Evolutionary conservation across 352 stramenopile species (phyloP).

Genomic region (Thalassiosira sp.): DNA sequence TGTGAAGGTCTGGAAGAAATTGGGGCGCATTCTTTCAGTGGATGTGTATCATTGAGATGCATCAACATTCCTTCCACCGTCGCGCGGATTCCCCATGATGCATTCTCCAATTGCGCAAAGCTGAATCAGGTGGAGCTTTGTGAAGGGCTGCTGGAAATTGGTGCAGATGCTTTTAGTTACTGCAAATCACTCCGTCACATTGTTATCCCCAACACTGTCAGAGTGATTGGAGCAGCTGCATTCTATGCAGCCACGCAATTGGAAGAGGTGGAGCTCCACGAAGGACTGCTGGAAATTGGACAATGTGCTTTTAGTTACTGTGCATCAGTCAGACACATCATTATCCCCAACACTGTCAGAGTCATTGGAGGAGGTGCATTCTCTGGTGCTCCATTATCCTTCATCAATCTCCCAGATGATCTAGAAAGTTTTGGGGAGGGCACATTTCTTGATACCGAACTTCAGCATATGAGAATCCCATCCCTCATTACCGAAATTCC

Average conservation of each 20-base stretch:
- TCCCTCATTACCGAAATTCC: background rate
- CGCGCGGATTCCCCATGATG: no score
- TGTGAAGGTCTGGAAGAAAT: no score
- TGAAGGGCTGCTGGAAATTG: background rate
- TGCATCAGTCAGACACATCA: background rate
- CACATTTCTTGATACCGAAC: background rate
- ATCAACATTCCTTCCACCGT: no score
- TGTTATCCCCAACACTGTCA: background rate
- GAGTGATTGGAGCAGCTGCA: background rate
- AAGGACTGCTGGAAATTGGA: conserved; percentile 8
- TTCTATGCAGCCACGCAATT: conserved; percentile 1
- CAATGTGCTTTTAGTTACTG: conserved; percentile 1
- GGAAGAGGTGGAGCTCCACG: background rate
- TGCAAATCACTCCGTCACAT: background rate
- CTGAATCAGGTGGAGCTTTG: background rate
- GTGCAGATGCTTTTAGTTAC: background rate
- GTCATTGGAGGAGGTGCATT: background rate
- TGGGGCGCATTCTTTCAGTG: no score
- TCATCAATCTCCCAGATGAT: no score
- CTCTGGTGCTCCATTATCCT: no score
- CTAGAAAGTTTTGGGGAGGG: no score
- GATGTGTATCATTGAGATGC: no score
- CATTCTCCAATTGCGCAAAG: background rate
- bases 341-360: background rate
- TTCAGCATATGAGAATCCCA: conserved; percentile 3